phyloP scores from a whole-genome alignment of 495 filamentous ascomycete genomes.

The Penicillium angulare region DNA sequence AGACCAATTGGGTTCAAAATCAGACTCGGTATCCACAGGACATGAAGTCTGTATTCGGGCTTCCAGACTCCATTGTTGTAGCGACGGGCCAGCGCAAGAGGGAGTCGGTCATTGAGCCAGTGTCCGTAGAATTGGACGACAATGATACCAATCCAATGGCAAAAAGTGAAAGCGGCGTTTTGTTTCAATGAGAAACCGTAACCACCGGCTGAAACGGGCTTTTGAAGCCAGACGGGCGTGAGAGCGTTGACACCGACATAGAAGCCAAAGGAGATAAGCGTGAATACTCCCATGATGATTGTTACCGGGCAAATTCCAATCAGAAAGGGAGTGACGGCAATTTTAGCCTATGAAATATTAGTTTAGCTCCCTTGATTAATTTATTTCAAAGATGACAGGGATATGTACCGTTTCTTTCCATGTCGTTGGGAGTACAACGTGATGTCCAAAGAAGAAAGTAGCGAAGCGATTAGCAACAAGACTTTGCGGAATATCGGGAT shows the following conservation, averaged over 20 bases:
- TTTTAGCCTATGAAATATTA: conserved; percentile 23
- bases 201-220: conserved; percentile 39
- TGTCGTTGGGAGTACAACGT: conserved; percentile 27
- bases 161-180: conserved; percentile 49
- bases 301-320: conserved; percentile 45
- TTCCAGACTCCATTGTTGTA: conserved; percentile 44
- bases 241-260: conserved; percentile 36
- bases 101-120: conserved; percentile 44
- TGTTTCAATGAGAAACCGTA: conserved; percentile 49
- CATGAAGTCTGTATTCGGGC: conserved; percentile 51
- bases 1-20: conserved; percentile 47
- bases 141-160: conserved; percentile 47
- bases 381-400: background rate
- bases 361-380: background rate
- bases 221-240: conserved; percentile 42
- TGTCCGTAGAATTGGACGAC: conserved; percentile 42
- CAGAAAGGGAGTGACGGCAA: conserved; percentile 35
- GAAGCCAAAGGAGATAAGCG: conserved; percentile 46
- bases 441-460: conserved; percentile 43
- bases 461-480: conserved; percentile 40
- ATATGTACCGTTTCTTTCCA: conserved; percentile 31
- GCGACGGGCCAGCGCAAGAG: conserved; percentile 35
- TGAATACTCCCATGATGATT: conserved; percentile 42
- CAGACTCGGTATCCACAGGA: conserved; percentile 44
- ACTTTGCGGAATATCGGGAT: conserved; percentile 17